Evolutionary conservation across 2,329 filamentous ascomycete genomes (phyloP).

Genomic region (Hypoxylon sp.): DNA sequence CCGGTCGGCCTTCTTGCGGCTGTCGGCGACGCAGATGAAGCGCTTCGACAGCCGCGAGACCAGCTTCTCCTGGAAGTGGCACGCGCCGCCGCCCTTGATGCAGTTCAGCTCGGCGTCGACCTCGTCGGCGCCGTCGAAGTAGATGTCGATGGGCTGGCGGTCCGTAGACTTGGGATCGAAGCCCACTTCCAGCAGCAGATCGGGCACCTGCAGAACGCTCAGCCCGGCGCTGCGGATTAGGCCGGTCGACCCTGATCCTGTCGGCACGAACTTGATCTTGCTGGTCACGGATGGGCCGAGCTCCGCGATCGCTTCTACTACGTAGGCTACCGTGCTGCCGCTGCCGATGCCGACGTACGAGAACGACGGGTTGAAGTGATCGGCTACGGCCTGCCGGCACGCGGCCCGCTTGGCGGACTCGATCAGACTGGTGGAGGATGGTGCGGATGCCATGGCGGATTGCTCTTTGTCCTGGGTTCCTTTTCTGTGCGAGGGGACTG

Average conservation of each 20-base stretch:
- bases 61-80: conserved; percentile 96
- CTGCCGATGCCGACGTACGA: conserved; percentile 88
- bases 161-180: conserved; percentile 53
- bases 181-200: conserved; percentile 65
- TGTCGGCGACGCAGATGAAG: conserved; percentile 91
- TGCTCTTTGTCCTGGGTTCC: background rate
- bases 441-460: conserved; percentile 28
- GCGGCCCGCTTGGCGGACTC: conserved; percentile 80
- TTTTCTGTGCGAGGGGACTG: conserved; percentile 1
- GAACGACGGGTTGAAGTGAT: conserved; percentile 79
- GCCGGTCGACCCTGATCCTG: conserved; percentile 88
- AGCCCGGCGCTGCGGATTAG: conserved; percentile 84
- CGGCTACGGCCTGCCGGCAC: conserved; percentile 72
- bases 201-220: conserved; percentile 78
- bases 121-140: conserved; percentile 97
- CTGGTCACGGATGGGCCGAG: conserved; percentile 63
- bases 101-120: conserved; percentile 94
- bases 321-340: conserved; percentile 84
- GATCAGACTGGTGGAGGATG: conserved; percentile 52
- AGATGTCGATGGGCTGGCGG: conserved; percentile 76
- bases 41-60: conserved; percentile 85
- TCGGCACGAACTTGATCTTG: conserved; percentile 86
- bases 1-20: conserved; percentile 83
- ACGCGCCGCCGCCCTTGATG: conserved; percentile 98
- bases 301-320: conserved; percentile 80